phyloP scores from a whole-genome alignment of 805 yeast genomes.

The Tetrapisispora fleetii region DNA sequence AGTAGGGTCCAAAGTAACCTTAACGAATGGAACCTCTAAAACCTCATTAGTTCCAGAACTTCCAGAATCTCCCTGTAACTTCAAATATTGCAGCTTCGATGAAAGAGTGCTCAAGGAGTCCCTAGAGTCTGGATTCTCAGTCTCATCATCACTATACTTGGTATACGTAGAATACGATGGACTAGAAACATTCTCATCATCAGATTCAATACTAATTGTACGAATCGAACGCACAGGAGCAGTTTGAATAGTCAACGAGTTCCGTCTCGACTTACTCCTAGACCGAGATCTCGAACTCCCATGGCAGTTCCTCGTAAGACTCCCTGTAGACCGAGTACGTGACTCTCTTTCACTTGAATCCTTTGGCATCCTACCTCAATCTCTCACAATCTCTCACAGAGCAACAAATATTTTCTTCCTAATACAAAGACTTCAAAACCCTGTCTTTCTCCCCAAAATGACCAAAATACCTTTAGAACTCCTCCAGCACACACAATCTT shows the following conservation, averaged over 20 bases:
- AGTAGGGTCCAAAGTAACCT: conserved; percentile 58
- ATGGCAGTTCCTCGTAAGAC: not conserved
- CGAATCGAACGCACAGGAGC: conserved; percentile 24
- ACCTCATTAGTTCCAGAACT: conserved; percentile 8
- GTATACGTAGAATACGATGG: not conserved
- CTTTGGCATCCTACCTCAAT: not conserved
- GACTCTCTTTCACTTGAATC: conserved; percentile 2
- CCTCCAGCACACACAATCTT: no score
- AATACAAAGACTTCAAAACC: not conserved
- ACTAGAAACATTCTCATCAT: conserved; percentile 4
- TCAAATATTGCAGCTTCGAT: not conserved
- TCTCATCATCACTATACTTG: conserved; percentile 5
- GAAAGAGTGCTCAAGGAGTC: not conserved
- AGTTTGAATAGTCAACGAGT: conserved; percentile 18
- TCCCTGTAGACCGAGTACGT: conserved; percentile 11
- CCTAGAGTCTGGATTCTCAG: not conserved
- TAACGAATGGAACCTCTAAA: conserved; percentile 38
- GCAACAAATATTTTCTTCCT: no score
- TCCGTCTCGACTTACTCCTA: conserved; percentile 27
- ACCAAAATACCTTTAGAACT: no score
- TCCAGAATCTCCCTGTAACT: conserved; percentile 1
- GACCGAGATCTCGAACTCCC: conserved; percentile 33
- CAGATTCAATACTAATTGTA: conserved; percentile 22
- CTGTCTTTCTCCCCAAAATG: no score
- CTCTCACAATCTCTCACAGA: no score